These are phyloP conservation scores for Geotrichum candidum DNA, from an alignment of 1,139 yeast species.

Conservation along the genomic window DNA sequence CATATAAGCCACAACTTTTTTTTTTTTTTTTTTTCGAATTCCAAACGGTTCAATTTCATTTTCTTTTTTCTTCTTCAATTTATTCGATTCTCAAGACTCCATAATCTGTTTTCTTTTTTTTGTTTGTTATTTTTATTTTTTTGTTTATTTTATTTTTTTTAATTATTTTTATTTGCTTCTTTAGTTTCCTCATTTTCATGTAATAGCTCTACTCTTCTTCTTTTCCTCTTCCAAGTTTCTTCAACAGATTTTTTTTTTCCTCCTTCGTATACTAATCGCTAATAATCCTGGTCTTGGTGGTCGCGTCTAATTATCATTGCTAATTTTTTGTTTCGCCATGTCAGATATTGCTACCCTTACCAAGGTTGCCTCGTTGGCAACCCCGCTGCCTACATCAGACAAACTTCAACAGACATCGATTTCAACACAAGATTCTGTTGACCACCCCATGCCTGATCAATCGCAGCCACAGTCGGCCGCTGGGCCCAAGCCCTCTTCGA, in stretches of 20 bases:
- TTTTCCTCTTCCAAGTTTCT: not conserved
- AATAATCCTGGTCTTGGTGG: not conserved
- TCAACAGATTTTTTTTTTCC: not conserved
- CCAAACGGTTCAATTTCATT: not conserved
- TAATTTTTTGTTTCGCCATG: not conserved
- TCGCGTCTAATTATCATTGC: not conserved
- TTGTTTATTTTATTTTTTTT: not conserved
- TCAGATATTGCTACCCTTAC: not conserved
- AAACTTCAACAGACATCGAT: not conserved
- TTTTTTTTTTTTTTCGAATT: not conserved
- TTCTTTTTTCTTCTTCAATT: not conserved
- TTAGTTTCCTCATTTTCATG: not conserved
- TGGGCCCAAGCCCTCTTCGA: not conserved
- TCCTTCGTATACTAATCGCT: too few relatives aligned
- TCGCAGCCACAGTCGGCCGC: not conserved
- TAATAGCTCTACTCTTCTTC: not conserved
- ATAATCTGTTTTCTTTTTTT: not conserved
- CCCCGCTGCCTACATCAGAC: not conserved
- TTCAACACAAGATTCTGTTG: not conserved
- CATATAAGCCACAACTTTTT: slow-evolving; percentile 1
- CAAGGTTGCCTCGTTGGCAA: not conserved
- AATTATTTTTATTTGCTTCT: not conserved
- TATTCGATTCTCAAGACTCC: not conserved
- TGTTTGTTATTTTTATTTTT: not conserved
- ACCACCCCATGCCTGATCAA: not conserved